Evolutionary conservation across 345 rosid genomes (phyloP).

Genomic region (Eucalyptus shirleyi): DNA sequence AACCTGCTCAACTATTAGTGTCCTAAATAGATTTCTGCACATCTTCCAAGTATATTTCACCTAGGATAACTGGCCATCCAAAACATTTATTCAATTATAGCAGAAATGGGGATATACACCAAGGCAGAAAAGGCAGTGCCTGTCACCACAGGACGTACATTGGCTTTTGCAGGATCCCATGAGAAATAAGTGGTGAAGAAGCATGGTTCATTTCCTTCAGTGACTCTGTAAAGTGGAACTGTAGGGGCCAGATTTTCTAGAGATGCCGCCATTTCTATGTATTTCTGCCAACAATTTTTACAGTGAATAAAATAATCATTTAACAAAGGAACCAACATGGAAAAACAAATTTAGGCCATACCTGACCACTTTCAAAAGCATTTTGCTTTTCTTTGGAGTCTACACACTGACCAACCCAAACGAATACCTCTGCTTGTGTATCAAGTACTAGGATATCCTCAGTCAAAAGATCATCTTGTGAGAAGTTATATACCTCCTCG

Average conservation of each 20-base stretch:
- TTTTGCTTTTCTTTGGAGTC: constrained; percentile 73
- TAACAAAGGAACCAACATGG: background rate
- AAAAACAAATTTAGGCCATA: constrained; percentile 8
- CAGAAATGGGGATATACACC: background rate
- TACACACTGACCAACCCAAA: constrained; percentile 90
- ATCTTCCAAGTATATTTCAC: background rate
- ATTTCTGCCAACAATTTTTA: constrained; percentile 42
- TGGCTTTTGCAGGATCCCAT: constrained; percentile 82
- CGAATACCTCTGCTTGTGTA: constrained; percentile 88
- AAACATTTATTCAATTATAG: background rate
- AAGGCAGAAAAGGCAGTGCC: background rate
- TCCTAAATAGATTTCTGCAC: background rate
- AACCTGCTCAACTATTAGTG: background rate
- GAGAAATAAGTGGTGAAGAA: constrained; percentile 82
- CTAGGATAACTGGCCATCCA: background rate
- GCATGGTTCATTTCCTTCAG: constrained; percentile 97
- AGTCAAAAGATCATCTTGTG: constrained; percentile 90
- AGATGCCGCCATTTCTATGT: constrained; percentile 58
- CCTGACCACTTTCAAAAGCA: constrained; percentile 91
- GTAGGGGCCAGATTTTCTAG: constrained; percentile 70
- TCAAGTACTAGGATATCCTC: constrained; percentile 90
- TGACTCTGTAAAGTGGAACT: constrained; percentile 78
- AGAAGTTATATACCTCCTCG: constrained; percentile 84
- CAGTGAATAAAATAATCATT: constrained; percentile 2
- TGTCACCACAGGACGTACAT: constrained; percentile 30